Base-by-base conservation (phyloP, 2,329 filamentous ascomycete species). In the Nigrospora oryzae region DNA sequence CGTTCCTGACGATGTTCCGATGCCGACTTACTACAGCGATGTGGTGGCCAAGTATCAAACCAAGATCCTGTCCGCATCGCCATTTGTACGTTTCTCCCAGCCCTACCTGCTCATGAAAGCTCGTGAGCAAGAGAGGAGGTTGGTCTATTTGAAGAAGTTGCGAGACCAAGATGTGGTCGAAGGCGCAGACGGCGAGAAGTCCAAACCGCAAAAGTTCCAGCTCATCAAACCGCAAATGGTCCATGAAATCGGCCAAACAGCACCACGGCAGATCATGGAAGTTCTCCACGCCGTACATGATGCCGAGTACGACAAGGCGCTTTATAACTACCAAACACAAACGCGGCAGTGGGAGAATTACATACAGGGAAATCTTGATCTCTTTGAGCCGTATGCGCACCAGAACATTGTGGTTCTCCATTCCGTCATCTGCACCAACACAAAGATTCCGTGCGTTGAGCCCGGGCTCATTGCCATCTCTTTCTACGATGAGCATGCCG, bases 341-440 rank as follows among this genome's bases (percentile, higher is more conserved):
- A 95, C 89, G 46, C 81, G 88, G 30, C 90, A 96, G 54, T 98
- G 93, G 93, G 93, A 98, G 60, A 87, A 88, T 28, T 95, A 95
- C 56, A 84, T 96, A 17, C 83, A 91, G 42, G 89, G 88, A 13
- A 94, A 93, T 53, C 71, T 86, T 31, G 86, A 94, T 57, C 74
- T 97, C 2, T 98, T 96, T 55, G 89, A 98, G 59, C 93, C 94
- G 0, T 93, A 89, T 59, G 86, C 89, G 1, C 94, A 98, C 58
- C 93, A 98, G 58, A 95, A 93, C 57, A 96, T 98, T 48, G 89
- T 94, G 11, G 87, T 97, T 2, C 70, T 98, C 10, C 94, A 94
- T 65, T 97, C 91, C 14, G 81, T 93, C 19, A 91, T 96, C 42
- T 97, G 91, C 61, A 96, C 90, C 0, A 82, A 85, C 49, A 96